Evolutionary conservation across 163 green algal species (phyloP).

Genomic region (Volvox carteri): DNA sequence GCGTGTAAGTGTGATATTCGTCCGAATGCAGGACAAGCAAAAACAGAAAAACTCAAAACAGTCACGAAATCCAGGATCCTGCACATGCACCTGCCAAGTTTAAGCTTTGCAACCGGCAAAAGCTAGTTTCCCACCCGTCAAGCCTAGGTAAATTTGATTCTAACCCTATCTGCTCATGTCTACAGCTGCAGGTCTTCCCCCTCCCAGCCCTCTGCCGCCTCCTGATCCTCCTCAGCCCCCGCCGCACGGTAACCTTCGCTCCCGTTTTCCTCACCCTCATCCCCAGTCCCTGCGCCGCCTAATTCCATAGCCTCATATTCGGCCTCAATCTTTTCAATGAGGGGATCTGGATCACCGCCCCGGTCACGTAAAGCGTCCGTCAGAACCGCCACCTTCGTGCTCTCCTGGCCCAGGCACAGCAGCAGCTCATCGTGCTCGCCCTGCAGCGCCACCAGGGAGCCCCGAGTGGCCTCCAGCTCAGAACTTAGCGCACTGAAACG

Average conservation of each 20-base stretch:
- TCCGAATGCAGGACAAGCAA: too few relatives aligned
- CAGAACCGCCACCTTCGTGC: conserved; percentile 59
- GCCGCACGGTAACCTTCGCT: too few relatives aligned
- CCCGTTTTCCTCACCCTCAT: background rate
- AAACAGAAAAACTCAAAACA: too few relatives aligned
- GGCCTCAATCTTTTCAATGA: conserved; percentile 54
- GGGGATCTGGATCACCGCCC: conserved; percentile 55
- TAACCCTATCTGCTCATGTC: background rate
- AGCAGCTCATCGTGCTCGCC: conserved; percentile 60
- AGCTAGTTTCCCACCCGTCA: too few relatives aligned
- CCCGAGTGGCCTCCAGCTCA: conserved; percentile 44
- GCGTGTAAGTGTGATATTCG: too few relatives aligned
- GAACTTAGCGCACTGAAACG: background rate
- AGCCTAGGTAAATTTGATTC: too few relatives aligned
- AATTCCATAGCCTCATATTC: conserved; percentile 63
- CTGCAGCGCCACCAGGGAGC: conserved; percentile 15
- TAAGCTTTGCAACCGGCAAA: too few relatives aligned
- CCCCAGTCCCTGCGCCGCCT: background rate
- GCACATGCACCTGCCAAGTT: too few relatives aligned
- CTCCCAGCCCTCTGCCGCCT: conserved; percentile 2
- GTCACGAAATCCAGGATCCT: too few relatives aligned
- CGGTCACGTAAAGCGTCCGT: conserved; percentile 50
- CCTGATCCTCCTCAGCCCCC: too few relatives aligned
- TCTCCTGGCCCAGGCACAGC: conserved; percentile 66
- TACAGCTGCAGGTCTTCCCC: conserved; percentile 7